Conservation (phyloP, 345 rosid species). For the Capsella bursapastoris region DNA sequence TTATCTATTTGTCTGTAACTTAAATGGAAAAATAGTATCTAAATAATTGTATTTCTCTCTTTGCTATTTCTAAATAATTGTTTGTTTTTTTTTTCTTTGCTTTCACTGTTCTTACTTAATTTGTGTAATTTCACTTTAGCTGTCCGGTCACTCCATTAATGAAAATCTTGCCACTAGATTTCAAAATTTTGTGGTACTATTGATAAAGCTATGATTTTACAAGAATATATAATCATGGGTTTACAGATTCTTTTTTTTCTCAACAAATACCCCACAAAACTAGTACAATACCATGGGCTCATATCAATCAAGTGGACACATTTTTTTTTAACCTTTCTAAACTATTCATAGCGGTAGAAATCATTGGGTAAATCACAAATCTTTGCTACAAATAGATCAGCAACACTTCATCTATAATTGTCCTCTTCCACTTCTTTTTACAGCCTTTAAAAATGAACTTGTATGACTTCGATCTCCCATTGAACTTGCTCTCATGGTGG, state of each 20-base stretch:
- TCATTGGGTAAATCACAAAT: constrained; percentile 9
- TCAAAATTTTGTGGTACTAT: constrained; percentile 40
- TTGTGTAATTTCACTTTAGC: constrained; percentile 49
- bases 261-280: constrained; percentile 31
- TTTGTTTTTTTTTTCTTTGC: constrained; percentile 25
- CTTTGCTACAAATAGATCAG: constrained; percentile 1
- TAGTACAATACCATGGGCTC: constrained; percentile 39
- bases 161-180: constrained; percentile 44
- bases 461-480: neutral
- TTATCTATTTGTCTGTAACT: constrained; percentile 44
- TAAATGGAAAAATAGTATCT: constrained; percentile 46
- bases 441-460: neutral
- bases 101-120: constrained; percentile 43
- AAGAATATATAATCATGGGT: constrained; percentile 42
- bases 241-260: constrained; percentile 10
- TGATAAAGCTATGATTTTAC: constrained; percentile 43
- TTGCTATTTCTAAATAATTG: constrained; percentile 32
- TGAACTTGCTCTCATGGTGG: constrained; percentile 35
- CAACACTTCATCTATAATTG: constrained; percentile 11
- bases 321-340: constrained; percentile 7
- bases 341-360: constrained; percentile 27
- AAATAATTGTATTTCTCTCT: constrained; percentile 40
- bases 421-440: constrained; percentile 13
- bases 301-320: constrained; percentile 3
- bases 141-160: constrained; percentile 45